Evolutionary conservation across 179 eudicot species (phyloP), one percentile per base, ranked within the genome.

Genomic region (Actinidia chinensis): DNA sequence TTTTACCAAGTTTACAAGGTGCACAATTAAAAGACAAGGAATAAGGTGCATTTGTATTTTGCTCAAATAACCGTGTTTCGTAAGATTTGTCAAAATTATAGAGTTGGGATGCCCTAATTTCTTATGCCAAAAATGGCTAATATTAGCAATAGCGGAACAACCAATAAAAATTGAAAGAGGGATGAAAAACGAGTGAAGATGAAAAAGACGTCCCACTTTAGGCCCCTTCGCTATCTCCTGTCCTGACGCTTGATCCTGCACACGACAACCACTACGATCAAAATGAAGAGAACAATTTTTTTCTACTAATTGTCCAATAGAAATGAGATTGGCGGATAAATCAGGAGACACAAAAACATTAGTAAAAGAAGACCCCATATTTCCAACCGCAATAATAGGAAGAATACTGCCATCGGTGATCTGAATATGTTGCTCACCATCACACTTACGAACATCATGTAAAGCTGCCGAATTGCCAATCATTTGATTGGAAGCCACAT

Each of bases 121-220:
- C 12, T 12, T 71, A 43, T 71, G 68, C 44, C 71, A 71, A 2
- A 61, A 20, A 4, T 15, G 7, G 25, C 4, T 22, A 46, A 11
- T 22, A 67, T 20, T 22, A 20, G 11, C 6, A 54, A 3, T 12
- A 52, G 52, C 23, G 5, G 25, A 13, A 68, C 52, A 56, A 56
- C 42, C 20, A 4, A 56, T 4, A 22, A 2, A 66, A 52, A 8
- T 44, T 14, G 20, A n/a, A 65, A 0, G 12, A 47, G 40, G 56
- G 25, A 13, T 23, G 40, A 59, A 61, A 75, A 64, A 40, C 13
- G 43, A 5, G 1, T 48, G 52, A 48, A 76, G 15, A 48, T 66
- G 74, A 77, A 77, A 66, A 8, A 77, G 10, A 8, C 63, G 50
- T 17, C 82, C 77, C 17, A 60, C 44, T 71, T 79, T 79, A 71